Base-by-base conservation (phyloP, 176 grass and related monocot species). In the Oryza glaberrima region DNA sequence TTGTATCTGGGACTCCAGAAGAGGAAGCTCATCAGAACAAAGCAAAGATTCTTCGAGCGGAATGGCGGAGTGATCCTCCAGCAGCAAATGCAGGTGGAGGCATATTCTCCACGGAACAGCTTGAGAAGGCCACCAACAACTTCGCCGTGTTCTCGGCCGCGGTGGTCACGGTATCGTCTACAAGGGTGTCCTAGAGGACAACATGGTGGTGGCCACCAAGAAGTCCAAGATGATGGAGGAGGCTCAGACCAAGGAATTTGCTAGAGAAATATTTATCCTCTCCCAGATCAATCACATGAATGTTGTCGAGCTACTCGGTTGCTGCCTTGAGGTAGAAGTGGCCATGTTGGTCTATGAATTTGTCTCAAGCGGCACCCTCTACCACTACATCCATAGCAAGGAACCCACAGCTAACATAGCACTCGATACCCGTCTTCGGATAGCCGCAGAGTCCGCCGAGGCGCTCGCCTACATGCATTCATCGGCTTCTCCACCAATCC, bases 271-370 rank as follows among this genome's bases (percentile, higher is more conserved):
- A 73, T 20, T 88, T 2, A 93, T 93, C 11, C 77, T 93, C 69
- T 83, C 85, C 1, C 91, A 93, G 76, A 88, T 93, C 78, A 93
- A 90, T 38, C 91, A 93, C 26, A 83, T 51, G 82, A 93, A 90
- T 46, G 82, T 83, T 0, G 84, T 90, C 3, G 90, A 82, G 77
- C 77, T 93, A 7, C 77, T 88, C 3, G 88, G 88, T 20, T 93
- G 85, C 65, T 93, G 91, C 83, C 86, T 90, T 15, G 91, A 93
- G 19, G 91, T 93, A 0, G 84, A 90, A 38, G 84, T 93, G 12
- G 84, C 91, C 2, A 90, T 90, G 88, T 72, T 93, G 1, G 84
- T 90, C 20, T 93, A 90, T 28, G 84, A 93, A 16, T 93, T 69
- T 26, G 80, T 90, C 26, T 76, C 88, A 12, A 90, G 90, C 8